Percentiles rank a stretch among this genome's conserved stretches.
Evolutionary conservation across 2,329 filamentous ascomycete genomes (phyloP).

Genomic region (Alternaria dauci): DNA sequence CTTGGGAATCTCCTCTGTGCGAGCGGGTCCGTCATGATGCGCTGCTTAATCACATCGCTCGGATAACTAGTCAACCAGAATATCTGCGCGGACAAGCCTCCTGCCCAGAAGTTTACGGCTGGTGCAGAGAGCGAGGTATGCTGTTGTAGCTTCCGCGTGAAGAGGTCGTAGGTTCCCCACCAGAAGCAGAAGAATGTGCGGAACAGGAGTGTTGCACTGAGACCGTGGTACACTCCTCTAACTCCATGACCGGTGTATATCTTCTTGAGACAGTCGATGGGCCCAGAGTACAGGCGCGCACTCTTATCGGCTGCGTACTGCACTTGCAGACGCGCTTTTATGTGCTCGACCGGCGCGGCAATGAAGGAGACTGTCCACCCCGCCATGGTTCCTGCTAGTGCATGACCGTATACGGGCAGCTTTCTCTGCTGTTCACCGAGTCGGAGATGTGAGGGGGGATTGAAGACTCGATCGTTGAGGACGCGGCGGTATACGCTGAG

Average conservation of each 20-base stretch:
- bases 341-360: conserved; percentile 91
- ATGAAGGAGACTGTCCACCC: conserved; percentile 92
- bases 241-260: conserved; percentile 70
- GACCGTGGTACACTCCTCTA: conserved; percentile 82
- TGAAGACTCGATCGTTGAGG: conserved; percentile 81
- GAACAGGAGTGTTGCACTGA: conserved; percentile 86
- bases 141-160: conserved; percentile 72
- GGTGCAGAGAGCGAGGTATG: conserved; percentile 77
- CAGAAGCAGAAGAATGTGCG: conserved; percentile 95
- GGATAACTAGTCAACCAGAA: conserved; percentile 96
- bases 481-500: conserved; percentile 88
- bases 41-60: conserved; percentile 91
- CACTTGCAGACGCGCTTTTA: conserved; percentile 92
- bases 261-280: conserved; percentile 81
- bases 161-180: conserved; percentile 94
- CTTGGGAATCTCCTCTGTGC: conserved; percentile 70
- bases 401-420: conserved; percentile 82
- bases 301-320: conserved; percentile 86
- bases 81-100: conserved; percentile 88
- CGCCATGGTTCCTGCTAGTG: conserved; percentile 84
- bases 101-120: conserved; percentile 95
- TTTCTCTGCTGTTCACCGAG: conserved; percentile 54
- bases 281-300: conserved; percentile 82
- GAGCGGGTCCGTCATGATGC: conserved; percentile 94
- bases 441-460: conserved; percentile 59